phyloP scores from a whole-genome alignment of 225 moss, liverwort and hornwort species.

The Pleurozium schreberi region DNA sequence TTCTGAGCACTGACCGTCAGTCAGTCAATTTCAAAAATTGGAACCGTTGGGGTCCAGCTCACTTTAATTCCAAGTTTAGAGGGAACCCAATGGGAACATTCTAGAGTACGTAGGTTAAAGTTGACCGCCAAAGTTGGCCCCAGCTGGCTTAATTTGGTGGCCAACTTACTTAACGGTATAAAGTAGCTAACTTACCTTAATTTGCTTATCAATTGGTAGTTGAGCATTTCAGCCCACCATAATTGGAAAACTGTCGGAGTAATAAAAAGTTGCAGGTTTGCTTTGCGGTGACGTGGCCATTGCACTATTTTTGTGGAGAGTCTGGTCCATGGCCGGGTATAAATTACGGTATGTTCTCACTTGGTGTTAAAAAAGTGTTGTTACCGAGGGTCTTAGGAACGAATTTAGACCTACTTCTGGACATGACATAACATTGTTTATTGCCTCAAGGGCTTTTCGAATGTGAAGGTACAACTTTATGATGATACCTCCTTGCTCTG shows the following conservation, averaged over 20 bases:
- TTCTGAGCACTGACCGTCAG: not conserved
- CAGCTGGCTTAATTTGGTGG: not conserved
- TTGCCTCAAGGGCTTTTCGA: too few relatives aligned
- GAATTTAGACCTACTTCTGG: too few relatives aligned
- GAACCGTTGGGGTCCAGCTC: not conserved
- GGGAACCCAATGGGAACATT: not conserved
- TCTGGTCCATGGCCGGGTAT: too few relatives aligned
- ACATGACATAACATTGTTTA: too few relatives aligned
- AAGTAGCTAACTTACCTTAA: not conserved
- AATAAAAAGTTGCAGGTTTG: not conserved
- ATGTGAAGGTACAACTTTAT: too few relatives aligned
- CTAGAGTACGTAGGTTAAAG: too few relatives aligned
- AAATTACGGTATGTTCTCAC: too few relatives aligned
- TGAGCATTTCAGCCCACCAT: not conserved
- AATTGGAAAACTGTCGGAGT: not conserved
- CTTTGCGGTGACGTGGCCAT: not conserved
- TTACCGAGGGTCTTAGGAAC: too few relatives aligned
- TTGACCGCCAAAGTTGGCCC: not conserved
- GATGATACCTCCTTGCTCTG: too few relatives aligned
- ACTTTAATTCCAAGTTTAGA: not conserved
- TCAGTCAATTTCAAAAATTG: not conserved
- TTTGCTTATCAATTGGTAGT: not conserved
- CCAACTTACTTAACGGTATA: not conserved
- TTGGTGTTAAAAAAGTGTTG: too few relatives aligned
- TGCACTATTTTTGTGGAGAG: not conserved